Evolutionary conservation across 495 filamentous ascomycete species (phyloP).

Genomic region (Penicillium goetzii): DNA sequence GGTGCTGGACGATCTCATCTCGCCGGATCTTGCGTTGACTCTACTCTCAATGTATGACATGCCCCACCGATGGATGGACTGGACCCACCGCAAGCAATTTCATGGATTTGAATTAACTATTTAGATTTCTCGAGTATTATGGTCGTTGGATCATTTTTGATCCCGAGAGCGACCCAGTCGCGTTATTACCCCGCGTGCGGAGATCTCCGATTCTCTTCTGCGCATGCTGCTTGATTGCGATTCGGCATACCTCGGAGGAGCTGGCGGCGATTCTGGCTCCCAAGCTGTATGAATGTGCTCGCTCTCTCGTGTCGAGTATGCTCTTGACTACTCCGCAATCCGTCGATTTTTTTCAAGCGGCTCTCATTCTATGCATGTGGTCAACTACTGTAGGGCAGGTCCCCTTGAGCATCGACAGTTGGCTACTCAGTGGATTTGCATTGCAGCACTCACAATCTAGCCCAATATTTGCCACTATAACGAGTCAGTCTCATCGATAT

Average conservation of each 20-base stretch:
- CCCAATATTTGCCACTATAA: slow-evolving; percentile 37
- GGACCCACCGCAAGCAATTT: neutral
- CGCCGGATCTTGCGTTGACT: slow-evolving; percentile 26
- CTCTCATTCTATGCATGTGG: slow-evolving; percentile 50
- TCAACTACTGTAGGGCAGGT: slow-evolving; percentile 53
- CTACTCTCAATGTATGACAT: slow-evolving; percentile 32
- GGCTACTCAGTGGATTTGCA: slow-evolving; percentile 51
- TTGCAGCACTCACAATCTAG: slow-evolving; percentile 48
- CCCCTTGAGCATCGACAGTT: slow-evolving; percentile 51
- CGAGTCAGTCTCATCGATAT: slow-evolving; percentile 19
- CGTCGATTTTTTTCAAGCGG: slow-evolving; percentile 51
- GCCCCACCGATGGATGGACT: neutral
- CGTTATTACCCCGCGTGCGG: slow-evolving; percentile 35
- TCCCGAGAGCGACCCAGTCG: slow-evolving; percentile 26
- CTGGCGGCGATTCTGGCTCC: slow-evolving; percentile 42
- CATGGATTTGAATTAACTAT: neutral
- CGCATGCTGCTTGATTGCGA: slow-evolving; percentile 49
- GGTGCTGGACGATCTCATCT: slow-evolving; percentile 30
- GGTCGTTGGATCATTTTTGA: slow-evolving; percentile 49
- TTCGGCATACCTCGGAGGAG: slow-evolving; percentile 47
- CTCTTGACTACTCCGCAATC: slow-evolving; percentile 44
- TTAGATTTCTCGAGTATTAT: slow-evolving; percentile 39
- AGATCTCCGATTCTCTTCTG: slow-evolving; percentile 45
- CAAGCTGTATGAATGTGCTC: slow-evolving; percentile 44
- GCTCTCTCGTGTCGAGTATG: slow-evolving; percentile 35